Evolutionary conservation across 495 filamentous ascomycete genomes (phyloP).

Genomic region (Cudoniella acicularis): DNA sequence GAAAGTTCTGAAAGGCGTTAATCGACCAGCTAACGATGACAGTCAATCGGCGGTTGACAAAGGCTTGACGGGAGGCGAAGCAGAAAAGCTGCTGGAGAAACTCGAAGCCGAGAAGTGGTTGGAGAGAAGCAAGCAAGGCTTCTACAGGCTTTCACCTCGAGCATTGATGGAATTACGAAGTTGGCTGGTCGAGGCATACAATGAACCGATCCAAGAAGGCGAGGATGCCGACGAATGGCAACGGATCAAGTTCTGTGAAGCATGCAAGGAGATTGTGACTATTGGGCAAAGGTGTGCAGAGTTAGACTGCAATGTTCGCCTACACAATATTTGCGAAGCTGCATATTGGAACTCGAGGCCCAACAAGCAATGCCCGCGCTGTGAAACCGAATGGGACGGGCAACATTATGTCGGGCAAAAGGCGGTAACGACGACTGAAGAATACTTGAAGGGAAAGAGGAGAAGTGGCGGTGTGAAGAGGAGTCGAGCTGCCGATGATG

Average conservation of each 20-base stretch:
- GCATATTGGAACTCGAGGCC: slow-evolving; percentile 65
- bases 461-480: slow-evolving; percentile 39
- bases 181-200: slow-evolving; percentile 83
- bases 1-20: slow-evolving; percentile 49
- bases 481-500: slow-evolving; percentile 36
- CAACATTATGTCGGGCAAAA: slow-evolving; percentile 77
- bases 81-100: slow-evolving; percentile 63
- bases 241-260: slow-evolving; percentile 81
- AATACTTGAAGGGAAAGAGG: slow-evolving; percentile 36
- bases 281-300: slow-evolving; percentile 78
- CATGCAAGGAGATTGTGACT: slow-evolving; percentile 88
- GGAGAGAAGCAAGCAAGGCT: slow-evolving; percentile 63
- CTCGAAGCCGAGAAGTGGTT: slow-evolving; percentile 84
- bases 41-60: slow-evolving; percentile 34
- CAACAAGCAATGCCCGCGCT: slow-evolving; percentile 67
- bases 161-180: slow-evolving; percentile 78
- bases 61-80: slow-evolving; percentile 70
- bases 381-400: slow-evolving; percentile 68
- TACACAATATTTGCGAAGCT: slow-evolving; percentile 75
- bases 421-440: slow-evolving; percentile 52
- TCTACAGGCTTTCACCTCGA: slow-evolving; percentile 70
- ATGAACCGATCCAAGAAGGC: slow-evolving; percentile 45
- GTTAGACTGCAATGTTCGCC: slow-evolving; percentile 59
- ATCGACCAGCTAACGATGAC: slow-evolving; percentile 37
- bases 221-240: slow-evolving; percentile 53